phyloP scores from a whole-genome alignment of 164 flowering plant species.

The Chimonanthus praecox region DNA sequence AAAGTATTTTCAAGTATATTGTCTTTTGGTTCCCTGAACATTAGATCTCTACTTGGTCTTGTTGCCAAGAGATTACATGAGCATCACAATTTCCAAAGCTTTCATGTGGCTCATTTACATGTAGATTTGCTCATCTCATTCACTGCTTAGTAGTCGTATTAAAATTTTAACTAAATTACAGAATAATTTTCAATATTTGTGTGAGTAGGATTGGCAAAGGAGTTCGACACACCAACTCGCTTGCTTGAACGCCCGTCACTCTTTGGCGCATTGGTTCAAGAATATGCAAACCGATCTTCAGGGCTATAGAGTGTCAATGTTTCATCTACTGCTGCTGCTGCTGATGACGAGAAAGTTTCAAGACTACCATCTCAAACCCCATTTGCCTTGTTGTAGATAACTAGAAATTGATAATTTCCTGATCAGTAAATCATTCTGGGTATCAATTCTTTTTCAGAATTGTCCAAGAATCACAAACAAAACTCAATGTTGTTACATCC shows the following conservation, averaged over 20 bases:
- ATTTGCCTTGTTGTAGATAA: neutral
- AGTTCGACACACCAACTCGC: conserved; percentile 63
- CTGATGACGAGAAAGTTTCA: neutral
- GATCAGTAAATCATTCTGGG: neutral
- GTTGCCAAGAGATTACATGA: neutral
- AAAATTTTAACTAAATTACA: no score
- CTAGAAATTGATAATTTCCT: neutral
- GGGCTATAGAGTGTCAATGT: conserved; percentile 30
- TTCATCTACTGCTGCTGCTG: neutral
- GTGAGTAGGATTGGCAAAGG: conserved; percentile 61
- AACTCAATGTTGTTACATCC: neutral
- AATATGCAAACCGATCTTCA: conserved; percentile 75
- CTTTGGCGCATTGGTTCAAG: conserved; percentile 84
- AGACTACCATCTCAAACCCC: neutral
- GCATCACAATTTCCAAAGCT: neutral
- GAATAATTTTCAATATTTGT: neutral
- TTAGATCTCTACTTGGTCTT: neutral
- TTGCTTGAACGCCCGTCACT: conserved; percentile 74
- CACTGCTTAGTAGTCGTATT: no score
- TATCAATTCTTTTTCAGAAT: neutral
- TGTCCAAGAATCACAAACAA: neutral
- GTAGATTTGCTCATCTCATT: no score
- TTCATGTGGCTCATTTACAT: neutral
- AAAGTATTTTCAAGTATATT: neutral
- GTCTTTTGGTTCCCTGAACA: neutral